phyloP scores from a whole-genome alignment of 2,329 filamentous ascomycete genomes.

The Ophiostoma piceae region DNA sequence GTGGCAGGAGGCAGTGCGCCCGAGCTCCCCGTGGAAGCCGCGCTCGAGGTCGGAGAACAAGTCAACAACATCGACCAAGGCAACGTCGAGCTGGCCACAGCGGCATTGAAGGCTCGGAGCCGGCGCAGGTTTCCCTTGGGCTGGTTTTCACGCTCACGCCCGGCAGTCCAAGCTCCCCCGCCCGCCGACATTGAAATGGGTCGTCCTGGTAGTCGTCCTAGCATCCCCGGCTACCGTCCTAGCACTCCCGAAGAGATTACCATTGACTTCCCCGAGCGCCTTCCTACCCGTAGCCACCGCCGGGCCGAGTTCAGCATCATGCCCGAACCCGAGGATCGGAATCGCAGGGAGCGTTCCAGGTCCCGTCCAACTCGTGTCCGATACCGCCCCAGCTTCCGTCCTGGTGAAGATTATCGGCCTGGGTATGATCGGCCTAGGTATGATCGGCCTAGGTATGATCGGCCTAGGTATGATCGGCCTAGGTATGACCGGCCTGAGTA shows the following conservation, averaged over 20 bases:
- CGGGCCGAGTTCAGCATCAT: too few relatives aligned
- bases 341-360: not conserved
- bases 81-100: not conserved
- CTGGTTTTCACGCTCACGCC: not conserved
- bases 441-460: not conserved
- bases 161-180: not conserved
- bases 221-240: not conserved
- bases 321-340: too few relatives aligned
- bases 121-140: not conserved
- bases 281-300: too few relatives aligned
- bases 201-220: not conserved
- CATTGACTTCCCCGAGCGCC: too few relatives aligned
- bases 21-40: not conserved
- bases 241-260: too few relatives aligned
- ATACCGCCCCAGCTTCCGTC: not conserved
- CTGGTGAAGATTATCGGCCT: constrained; percentile 1
- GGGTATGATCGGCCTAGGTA: not conserved
- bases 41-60: not conserved
- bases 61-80: not conserved
- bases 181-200: not conserved
- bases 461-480: not conserved
- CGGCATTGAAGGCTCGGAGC: not conserved
- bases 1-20: not conserved
- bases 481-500: not conserved
- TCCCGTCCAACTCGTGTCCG: not conserved